A percentile compares a stretch with the other conserved stretches of the same genome.
Evolutionary conservation across 805 yeast genomes (phyloP).

Genomic region (Saccharomycopsis fibuligera): DNA sequence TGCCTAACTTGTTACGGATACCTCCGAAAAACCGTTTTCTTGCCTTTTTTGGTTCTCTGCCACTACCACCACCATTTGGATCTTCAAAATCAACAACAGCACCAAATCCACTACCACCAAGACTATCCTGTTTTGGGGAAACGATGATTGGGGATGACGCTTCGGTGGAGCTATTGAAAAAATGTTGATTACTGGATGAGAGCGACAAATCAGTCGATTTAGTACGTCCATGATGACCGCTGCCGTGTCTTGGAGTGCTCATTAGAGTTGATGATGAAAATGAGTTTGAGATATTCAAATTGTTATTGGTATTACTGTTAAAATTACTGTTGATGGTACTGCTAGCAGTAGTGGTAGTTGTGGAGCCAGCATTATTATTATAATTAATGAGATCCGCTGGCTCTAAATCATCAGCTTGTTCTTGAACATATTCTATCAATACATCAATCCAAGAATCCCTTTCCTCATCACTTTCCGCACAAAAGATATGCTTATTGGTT

Average conservation of each 20-base stretch:
- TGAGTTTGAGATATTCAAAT: conserved; percentile 5
- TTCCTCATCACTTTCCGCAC: conserved; percentile 75
- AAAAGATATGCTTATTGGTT: conserved; percentile 54
- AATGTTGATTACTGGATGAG: neutral
- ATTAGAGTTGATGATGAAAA: conserved; percentile 4
- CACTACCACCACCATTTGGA: conserved; percentile 18
- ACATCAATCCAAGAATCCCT: conserved; percentile 66
- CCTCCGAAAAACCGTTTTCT: conserved; percentile 21
- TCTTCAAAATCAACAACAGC: conserved; percentile 21
- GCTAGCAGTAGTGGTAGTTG: too few species aligned
- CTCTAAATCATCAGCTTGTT: conserved; percentile 6
- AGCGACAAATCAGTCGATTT: conserved; percentile 11
- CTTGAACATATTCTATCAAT: conserved; percentile 29
- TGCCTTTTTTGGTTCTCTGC: conserved; percentile 10
- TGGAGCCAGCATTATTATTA: conserved; percentile 1
- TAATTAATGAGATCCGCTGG: conserved; percentile 8
- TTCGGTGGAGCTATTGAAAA: neutral
- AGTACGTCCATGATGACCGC: conserved; percentile 12
- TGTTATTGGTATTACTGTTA: conserved; percentile 1
- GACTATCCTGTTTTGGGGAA: conserved; percentile 12
- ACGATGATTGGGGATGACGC: conserved; percentile 5
- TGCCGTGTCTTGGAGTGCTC: conserved; percentile 6
- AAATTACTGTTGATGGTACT: neutral
- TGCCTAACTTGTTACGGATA: conserved; percentile 19
- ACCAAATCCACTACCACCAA: conserved; percentile 1